phyloP scores from a whole-genome alignment of 257 asterid species.

The Haberlea rhodopensis region DNA sequence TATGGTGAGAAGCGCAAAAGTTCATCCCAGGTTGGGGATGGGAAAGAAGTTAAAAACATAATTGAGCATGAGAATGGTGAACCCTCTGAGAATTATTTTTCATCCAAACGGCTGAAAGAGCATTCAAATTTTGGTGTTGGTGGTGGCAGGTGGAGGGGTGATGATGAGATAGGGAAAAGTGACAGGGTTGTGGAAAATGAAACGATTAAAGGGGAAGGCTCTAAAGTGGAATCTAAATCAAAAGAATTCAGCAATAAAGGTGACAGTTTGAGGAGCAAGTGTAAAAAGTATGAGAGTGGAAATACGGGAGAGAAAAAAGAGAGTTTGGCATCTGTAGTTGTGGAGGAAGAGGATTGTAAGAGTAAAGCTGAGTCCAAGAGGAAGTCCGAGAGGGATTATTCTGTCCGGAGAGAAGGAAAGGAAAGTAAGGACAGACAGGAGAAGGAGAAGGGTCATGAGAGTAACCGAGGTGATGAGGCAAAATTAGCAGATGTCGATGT shows the following conservation, averaged over 20 bases:
- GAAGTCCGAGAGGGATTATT: constrained; percentile 81
- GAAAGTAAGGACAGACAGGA: constrained; percentile 56
- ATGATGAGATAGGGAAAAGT: constrained; percentile 48
- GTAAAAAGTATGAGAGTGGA: constrained; percentile 64
- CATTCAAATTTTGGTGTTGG: constrained; percentile 42
- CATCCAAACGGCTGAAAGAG: constrained; percentile 81
- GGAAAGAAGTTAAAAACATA: constrained; percentile 58
- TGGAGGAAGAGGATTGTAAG: constrained; percentile 66
- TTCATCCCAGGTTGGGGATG: constrained; percentile 55
- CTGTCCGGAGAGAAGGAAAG: constrained; percentile 67
- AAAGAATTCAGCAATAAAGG: constrained; percentile 52
- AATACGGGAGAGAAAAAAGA: constrained; percentile 48
- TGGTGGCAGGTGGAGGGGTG: constrained; percentile 79
- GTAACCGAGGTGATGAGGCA: constrained; percentile 47
- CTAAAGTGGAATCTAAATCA: constrained; percentile 45
- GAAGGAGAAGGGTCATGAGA: constrained; percentile 38
- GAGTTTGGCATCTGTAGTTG: constrained; percentile 30
- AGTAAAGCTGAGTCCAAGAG: constrained; percentile 71
- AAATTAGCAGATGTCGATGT: constrained; percentile 39
- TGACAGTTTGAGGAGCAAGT: constrained; percentile 55
- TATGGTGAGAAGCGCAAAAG: constrained; percentile 89
- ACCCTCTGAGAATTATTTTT: constrained; percentile 63
- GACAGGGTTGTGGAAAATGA: constrained; percentile 51
- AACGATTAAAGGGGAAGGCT: constrained; percentile 41
- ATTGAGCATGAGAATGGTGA: constrained; percentile 63